Evolutionary conservation across 352 stramenopile genomes (phyloP), one percentile per base, ranked within the genome.

Genomic region (Globisporangium megalacanthum): DNA sequence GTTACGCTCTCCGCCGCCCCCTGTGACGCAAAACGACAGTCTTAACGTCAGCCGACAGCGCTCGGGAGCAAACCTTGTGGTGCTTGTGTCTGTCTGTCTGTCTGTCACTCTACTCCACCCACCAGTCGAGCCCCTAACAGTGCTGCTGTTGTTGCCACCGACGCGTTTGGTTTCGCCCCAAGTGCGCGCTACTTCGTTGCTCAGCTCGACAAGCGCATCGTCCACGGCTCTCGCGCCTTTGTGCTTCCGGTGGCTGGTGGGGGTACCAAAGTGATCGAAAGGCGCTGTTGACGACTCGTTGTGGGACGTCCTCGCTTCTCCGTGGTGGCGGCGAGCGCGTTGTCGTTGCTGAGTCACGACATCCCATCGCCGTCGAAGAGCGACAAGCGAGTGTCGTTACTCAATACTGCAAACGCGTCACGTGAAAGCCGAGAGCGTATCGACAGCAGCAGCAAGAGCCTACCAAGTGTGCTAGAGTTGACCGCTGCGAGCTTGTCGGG

Each of bases 121-220:
- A 29, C 25, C 9, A 3, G 36, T 22, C 41, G 2, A 45, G 17
- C 15, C 15, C 17, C 25, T 29, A 47, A 2, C 15, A 9, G 31
- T 10, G 25, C 51, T 17, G 22, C 48, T 49, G 17, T 20, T 56
- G 50, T 41, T 62, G 65, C 62, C 6, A 17, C 6, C 17, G 42
- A 11, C 42, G 15, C 69, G 59, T 56, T 62, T 72, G 19, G 25
- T 29, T 29, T 73, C 56, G 31, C 56, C 65, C 68, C 64, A 75
- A 37, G 55, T 60, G 14, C 60, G 78, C 3, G 77, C 60, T 41
- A 87, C 66, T 59, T 85, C 70, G 41, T 77, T 58, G 37, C 77
- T 86, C n/a, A 89, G 58, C 39, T 84, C 54, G 7, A 77, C 76
- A 36, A 88, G 69, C 31, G 75, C 79, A 39, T 89, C 77, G 60